phyloP scores from a whole-genome alignment of 179 eudicot species.

The Sideroxylon spinosum region DNA sequence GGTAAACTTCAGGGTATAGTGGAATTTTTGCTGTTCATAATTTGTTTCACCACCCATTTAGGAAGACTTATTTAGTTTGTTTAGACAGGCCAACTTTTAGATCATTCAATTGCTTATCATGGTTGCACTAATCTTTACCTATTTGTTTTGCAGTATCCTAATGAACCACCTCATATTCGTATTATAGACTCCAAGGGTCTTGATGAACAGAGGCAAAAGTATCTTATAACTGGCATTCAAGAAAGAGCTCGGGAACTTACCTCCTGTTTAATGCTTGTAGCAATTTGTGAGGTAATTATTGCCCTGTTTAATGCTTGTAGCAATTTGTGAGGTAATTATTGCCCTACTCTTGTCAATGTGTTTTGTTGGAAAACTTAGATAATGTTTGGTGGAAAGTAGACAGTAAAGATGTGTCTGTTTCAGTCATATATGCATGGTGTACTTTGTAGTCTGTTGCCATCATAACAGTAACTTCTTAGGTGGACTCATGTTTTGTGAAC shows the following conservation, averaged over 20 bases:
- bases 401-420: neutral
- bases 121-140: conserved; percentile 5
- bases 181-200: conserved; percentile 80
- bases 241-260: conserved; percentile 63
- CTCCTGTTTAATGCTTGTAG: conserved; percentile 80
- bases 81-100: neutral
- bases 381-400: neutral
- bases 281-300: conserved; percentile 99
- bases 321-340: conserved; percentile 82
- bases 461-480: neutral
- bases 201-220: conserved; percentile 64
- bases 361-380: neutral
- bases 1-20: neutral
- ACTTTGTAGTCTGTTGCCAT: neutral
- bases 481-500: no score
- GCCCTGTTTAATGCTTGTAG: conserved; percentile 81
- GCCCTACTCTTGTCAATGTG: neutral
- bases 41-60: no score
- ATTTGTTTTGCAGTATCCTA: conserved; percentile 70
- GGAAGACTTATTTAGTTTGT: neutral
- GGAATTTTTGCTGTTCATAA: neutral
- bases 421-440: neutral
- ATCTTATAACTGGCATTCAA: conserved; percentile 42
- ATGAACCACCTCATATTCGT: conserved; percentile 62
- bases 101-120: neutral